These are phyloP conservation scores for Chlorophyllum brunneum DNA, from an alignment of 768 basidiomycete species.

Conservation along the genomic window DNA sequence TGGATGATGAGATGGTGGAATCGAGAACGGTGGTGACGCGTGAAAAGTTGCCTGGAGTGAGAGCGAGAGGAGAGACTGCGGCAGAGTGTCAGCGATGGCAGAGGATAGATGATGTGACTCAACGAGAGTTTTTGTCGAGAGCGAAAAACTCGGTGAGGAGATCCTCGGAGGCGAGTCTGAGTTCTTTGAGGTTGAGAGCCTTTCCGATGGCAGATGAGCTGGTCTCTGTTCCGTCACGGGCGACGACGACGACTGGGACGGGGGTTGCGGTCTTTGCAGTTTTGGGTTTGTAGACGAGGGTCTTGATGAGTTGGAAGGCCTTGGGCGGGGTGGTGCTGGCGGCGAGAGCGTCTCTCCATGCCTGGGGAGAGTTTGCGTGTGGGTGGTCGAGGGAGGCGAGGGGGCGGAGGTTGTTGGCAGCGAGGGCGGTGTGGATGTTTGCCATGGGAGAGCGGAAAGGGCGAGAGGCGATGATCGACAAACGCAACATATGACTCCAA, in stretches of 20 bases:
- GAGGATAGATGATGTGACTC: constrained; percentile 29
- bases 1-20: constrained; percentile 68
- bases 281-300: constrained; percentile 94
- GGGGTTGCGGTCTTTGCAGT: constrained; percentile 86
- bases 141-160: constrained; percentile 81
- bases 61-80: constrained; percentile 77
- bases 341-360: constrained; percentile 74
- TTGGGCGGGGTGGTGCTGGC: constrained; percentile 46
- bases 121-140: constrained; percentile 85
- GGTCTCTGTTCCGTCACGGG: constrained; percentile 81
- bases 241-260: constrained; percentile 84
- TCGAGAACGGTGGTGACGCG: constrained; percentile 77
- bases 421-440: constrained; percentile 32
- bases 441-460: constrained; percentile 19
- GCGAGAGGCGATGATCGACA: constrained; percentile 15
- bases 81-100: neutral
- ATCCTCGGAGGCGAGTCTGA: constrained; percentile 83
- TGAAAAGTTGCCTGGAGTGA: constrained; percentile 62
- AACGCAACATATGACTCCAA: constrained; percentile 21
- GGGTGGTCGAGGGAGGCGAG: constrained; percentile 51
- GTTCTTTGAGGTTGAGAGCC: constrained; percentile 80
- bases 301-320: constrained; percentile 75
- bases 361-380: constrained; percentile 61
- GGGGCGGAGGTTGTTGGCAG: constrained; percentile 53
- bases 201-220: constrained; percentile 75